Percentiles rank a stretch among this genome's conserved stretches.
Conservation (phyloP, 768 basidiomycete genomes). For the Lentinus tigrinus region DNA sequence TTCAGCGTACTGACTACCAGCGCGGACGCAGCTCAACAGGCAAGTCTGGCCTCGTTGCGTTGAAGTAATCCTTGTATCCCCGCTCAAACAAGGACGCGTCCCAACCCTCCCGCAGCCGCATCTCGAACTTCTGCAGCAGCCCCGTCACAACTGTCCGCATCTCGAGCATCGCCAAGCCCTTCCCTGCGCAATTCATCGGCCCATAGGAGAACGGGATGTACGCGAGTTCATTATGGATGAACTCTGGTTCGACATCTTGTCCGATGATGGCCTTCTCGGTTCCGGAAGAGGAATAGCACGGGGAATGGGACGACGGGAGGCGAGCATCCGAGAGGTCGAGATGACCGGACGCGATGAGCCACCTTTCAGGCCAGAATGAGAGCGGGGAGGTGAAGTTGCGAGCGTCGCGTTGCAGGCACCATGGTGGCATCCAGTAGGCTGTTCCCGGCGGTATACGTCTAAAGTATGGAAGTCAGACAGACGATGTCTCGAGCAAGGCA, state of each 20-base stretch:
- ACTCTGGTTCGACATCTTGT: too few relatives aligned
- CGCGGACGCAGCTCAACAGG: constrained; percentile 16
- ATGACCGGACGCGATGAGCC: constrained; percentile 28
- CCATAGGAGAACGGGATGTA: constrained; percentile 47
- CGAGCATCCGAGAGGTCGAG: neutral
- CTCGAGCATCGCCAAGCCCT: constrained; percentile 40
- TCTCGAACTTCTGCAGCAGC: constrained; percentile 34
- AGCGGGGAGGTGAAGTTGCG: constrained; percentile 43
- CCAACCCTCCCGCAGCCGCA: constrained; percentile 29
- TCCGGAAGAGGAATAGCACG: too few relatives aligned
- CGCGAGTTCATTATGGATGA: constrained; percentile 28
- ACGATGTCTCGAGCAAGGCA: too few relatives aligned
- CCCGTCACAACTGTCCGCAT: constrained; percentile 30
- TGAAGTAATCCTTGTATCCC: constrained; percentile 29
- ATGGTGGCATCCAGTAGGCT: constrained; percentile 32
- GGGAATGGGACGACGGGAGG: too few relatives aligned
- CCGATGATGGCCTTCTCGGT: neutral
- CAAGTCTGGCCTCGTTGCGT: constrained; percentile 27
- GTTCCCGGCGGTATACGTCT: constrained; percentile 41
- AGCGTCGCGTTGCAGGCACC: constrained; percentile 41
- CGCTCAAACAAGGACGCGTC: constrained; percentile 27
- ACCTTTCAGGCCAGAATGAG: constrained; percentile 43
- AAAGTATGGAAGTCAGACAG: too few relatives aligned
- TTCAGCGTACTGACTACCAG: too few relatives aligned
- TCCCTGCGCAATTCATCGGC: constrained; percentile 52